phyloP scores from a whole-genome alignment of 495 filamentous ascomycete species.

The Trichocladium uniseriatum region DNA sequence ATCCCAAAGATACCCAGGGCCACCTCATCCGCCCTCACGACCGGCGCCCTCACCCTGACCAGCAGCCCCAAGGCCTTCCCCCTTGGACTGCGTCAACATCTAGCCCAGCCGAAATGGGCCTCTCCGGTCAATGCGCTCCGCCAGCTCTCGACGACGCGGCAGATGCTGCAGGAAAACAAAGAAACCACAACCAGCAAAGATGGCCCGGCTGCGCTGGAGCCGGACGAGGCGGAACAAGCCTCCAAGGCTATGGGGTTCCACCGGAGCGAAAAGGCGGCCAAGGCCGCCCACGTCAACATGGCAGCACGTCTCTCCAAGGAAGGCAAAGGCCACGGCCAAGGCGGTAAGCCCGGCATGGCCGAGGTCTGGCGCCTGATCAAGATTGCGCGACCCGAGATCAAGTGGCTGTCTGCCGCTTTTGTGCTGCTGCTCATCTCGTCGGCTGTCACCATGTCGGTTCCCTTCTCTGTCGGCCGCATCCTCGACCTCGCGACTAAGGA shows the following conservation, averaged over 20 bases:
- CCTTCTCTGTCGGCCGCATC: conserved; percentile 91
- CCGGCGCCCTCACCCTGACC: too few relatives aligned
- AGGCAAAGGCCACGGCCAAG: conserved; percentile 49
- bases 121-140: conserved; percentile 22
- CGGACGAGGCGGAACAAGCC: conserved; percentile 15
- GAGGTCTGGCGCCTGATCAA: conserved; percentile 83
- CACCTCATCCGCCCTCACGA: background rate
- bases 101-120: conserved; percentile 12
- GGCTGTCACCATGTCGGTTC: conserved; percentile 84
- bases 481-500: conserved; percentile 55
- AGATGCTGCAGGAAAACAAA: conserved; percentile 8
- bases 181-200: background rate
- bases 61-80: background rate
- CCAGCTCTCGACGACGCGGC: conserved; percentile 22
- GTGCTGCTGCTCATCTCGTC: conserved; percentile 79
- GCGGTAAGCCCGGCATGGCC: conserved; percentile 53
- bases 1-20: conserved; percentile 4
- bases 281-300: conserved; percentile 85
- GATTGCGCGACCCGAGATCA: conserved; percentile 78
- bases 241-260: conserved; percentile 27
- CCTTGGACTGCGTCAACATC: background rate
- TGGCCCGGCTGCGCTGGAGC: background rate
- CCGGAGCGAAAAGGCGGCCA: conserved; percentile 61
- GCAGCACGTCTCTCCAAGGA: conserved; percentile 79
- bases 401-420: conserved; percentile 70